Evolutionary conservation across 306 rosid genomes (phyloP).

Genomic region (Sindora glabra): DNA sequence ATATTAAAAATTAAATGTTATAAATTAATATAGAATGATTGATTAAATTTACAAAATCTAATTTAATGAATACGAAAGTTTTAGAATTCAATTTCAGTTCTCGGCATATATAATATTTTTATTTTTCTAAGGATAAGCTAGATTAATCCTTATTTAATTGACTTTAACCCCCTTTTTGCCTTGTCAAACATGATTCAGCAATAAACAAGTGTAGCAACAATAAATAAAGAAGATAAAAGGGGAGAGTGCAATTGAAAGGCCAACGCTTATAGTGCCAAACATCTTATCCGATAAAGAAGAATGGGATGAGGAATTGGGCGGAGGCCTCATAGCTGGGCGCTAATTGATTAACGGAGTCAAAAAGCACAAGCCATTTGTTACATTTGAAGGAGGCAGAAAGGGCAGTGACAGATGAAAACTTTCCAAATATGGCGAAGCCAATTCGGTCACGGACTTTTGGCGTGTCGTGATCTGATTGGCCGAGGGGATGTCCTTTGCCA

Average conservation of each 20-base stretch:
- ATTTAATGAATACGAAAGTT: too few species aligned
- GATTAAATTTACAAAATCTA: too few species aligned
- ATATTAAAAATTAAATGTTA: too few species aligned
- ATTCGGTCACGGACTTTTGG: constrained; percentile 7
- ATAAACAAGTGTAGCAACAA: too few species aligned
- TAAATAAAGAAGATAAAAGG: constrained; percentile 23
- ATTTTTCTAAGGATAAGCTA: background rate
- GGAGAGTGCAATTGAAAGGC: background rate
- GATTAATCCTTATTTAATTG: background rate
- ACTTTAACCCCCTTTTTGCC: background rate
- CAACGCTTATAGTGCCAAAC: constrained; percentile 13
- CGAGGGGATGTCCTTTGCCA: background rate
- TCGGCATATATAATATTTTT: too few species aligned
- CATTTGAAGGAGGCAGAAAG: background rate
- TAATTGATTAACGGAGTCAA: background rate
- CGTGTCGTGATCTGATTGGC: constrained; percentile 39
- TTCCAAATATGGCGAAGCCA: constrained; percentile 38
- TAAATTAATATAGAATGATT: too few species aligned
- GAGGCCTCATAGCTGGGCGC: background rate
- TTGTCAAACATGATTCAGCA: background rate
- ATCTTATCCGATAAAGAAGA: constrained; percentile 13
- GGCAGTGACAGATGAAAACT: constrained; percentile 1
- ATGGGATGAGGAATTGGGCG: background rate
- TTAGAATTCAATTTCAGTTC: too few species aligned
- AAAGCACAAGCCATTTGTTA: background rate